These are phyloP conservation scores for Cladosporium colombiae DNA, from an alignment of 2,329 filamentous ascomycete species.

Conservation along the genomic window DNA sequence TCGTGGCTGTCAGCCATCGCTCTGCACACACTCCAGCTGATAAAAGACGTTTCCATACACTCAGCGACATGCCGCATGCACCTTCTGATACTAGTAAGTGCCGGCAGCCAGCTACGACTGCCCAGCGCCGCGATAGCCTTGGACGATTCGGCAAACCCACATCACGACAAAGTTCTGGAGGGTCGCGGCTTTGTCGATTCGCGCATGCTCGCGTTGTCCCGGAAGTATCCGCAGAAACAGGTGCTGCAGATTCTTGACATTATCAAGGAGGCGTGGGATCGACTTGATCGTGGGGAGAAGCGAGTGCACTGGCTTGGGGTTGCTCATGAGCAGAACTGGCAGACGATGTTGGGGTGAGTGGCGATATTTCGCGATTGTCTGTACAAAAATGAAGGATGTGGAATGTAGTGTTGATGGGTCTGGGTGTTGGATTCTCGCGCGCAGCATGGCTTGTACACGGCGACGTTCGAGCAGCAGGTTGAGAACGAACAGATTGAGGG, in stretches of 20 bases:
- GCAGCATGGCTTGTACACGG: neutral
- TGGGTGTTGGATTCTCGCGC: neutral
- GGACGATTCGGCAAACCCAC: slow-evolving; percentile 47
- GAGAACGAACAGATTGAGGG: neutral
- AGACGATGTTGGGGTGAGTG: slow-evolving; percentile 54
- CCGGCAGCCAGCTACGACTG: slow-evolving; percentile 53
- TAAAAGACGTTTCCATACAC: slow-evolving; percentile 53
- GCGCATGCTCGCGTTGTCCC: slow-evolving; percentile 47
- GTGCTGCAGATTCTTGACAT: slow-evolving; percentile 52
- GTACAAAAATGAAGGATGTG: neutral
- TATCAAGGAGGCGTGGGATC: slow-evolving; percentile 55
- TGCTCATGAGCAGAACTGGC: slow-evolving; percentile 58
- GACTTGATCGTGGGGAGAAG: slow-evolving; percentile 50
- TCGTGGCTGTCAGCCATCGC: slow-evolving; percentile 54
- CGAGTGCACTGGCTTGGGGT: slow-evolving; percentile 58
- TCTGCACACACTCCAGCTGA: slow-evolving; percentile 51
- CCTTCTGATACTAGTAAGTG: slow-evolving; percentile 54
- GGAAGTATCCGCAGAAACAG: slow-evolving; percentile 55
- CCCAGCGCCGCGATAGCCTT: slow-evolving; percentile 40
- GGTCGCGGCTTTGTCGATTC: slow-evolving; percentile 53
- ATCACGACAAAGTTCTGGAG: slow-evolving; percentile 29
- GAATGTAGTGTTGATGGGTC: neutral
- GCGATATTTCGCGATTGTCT: neutral
- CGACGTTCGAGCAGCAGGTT: neutral
- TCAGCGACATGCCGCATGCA: slow-evolving; percentile 58